phyloP scores from a whole-genome alignment of 2,329 filamentous ascomycete species.

The Botrytis fragariae region DNA sequence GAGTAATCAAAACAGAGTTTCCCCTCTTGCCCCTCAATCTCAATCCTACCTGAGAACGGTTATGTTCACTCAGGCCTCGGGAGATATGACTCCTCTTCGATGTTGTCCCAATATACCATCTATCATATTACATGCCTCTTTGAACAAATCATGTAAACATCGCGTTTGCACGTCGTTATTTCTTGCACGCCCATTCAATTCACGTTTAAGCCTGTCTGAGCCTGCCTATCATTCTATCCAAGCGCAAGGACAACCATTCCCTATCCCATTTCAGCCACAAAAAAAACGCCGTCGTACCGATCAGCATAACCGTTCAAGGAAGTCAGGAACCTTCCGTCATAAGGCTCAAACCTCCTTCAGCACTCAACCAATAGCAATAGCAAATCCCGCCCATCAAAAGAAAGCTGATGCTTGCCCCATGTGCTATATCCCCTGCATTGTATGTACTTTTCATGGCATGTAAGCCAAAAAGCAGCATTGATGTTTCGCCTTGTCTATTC shows the following conservation, averaged over 20 bases:
- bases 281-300: constrained; percentile 2
- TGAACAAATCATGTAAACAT: background rate
- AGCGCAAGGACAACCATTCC: background rate
- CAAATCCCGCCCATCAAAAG: background rate
- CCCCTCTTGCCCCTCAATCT: constrained; percentile 7
- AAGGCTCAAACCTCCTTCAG: constrained; percentile 11
- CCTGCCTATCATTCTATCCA: background rate
- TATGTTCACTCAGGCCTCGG: background rate
- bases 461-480: constrained; percentile 14
- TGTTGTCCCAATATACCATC: background rate
- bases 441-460: constrained; percentile 14
- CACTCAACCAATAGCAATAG: background rate
- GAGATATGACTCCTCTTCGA: background rate
- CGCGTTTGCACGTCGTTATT: background rate
- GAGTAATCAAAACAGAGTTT: background rate
- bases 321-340: constrained; percentile 19
- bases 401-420: constrained; percentile 20
- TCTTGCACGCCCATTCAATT: background rate
- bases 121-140: background rate
- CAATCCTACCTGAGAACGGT: background rate
- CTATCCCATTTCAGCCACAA: background rate
- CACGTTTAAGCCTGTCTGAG: background rate
- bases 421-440: constrained; percentile 2
- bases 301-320: constrained; percentile 17
- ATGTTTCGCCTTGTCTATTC: constrained; percentile 8